Base-by-base conservation (phyloP, 75 land plant species). In the Pseudotsuga menziesii region DNA sequence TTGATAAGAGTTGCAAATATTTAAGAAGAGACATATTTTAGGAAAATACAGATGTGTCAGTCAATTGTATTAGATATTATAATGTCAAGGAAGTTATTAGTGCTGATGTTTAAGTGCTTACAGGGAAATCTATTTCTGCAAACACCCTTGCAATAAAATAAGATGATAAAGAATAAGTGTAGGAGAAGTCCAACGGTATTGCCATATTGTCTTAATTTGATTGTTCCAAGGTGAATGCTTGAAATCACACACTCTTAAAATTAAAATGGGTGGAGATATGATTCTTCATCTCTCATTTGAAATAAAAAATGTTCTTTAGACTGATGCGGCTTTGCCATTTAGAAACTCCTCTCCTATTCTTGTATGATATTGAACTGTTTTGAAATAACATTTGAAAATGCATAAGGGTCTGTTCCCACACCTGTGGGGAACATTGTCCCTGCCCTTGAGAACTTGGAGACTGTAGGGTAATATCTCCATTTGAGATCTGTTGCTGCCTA, bases 381-480 rank as follows among this genome's bases (percentile, higher is more conserved):
- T 35, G 69, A 32, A 20, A 29, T 5, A 64, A 64, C 35, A 19
- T 64, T 64, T 64, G 69, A 64, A n/a, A 64, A 64, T 64, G 41
- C 69, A 64, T 35, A 5, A 64, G 17, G 35, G 35, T 19, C 35
- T 64, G 39, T 35, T 9, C 27, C 36, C 39, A 13, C 39, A 13
- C 54, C 54, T 2, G 2, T 48, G 54, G 54, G 11, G 54, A 9
- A 48, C 9, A 11, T 48, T 12, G 12, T 9, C 54, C 54, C 12
- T 48, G 54, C 9, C 54, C 54, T 9, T 48, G 54, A 12, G 54
- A 48, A 48, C 12, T 9, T 48, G 54, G 11, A 48, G 11, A 48
- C 11, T 48, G 54, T 48, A 48, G 54, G 54, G 11, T 48, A 12
- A 48, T 11, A 9, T 48, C 54, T 12, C 54, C 54, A 48, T 48